Base-by-base conservation (phyloP, 2,329 filamentous ascomycete genomes). In the Apiospora saccharicola region DNA sequence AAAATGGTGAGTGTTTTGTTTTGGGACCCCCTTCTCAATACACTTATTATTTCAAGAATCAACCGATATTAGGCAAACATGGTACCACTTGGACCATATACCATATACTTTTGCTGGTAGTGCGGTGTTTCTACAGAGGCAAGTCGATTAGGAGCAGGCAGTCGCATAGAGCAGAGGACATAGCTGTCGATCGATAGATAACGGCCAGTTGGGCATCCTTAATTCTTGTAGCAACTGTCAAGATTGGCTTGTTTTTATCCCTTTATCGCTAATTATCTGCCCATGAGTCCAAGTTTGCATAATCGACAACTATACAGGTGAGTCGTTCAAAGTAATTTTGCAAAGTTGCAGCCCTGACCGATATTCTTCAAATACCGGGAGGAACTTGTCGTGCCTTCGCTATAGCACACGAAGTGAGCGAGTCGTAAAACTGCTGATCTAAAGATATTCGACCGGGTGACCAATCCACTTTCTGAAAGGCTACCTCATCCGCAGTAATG, bases 1-100 rank as follows among this genome's bases (percentile, higher is more conserved):
- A 82, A 81, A 81, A 69, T 76, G 75, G 80, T 81, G 76, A 72
- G 79, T 75, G 24, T 12, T 44, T 30, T 68, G 22, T 44, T 30
- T 44, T 46, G 14, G 22, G n/a, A 12, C n/a, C 26, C 47, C 57
- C 64, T 3, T 71, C 13, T 24, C 47, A 14, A 41, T 64, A 3
- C 30, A n/a, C 19, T 51, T 12, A 8, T 5, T 41, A 12, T 41
- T 30, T 64, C 41, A 34, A 13, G 5, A 68, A 61, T 34, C 57
- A 61, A 69, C 51, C 68, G 43, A 26, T n/a, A 53, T 51, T 47
- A 34, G 22, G 30, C 46, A 22, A 41, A 30, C 26, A 64, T 41
- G 37, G 37, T 41, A 41, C 10, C 37, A 41, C 37, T 41, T 41
- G 37, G 2, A 41, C 10, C 8, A 41, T 41, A 6, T 64, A 10